Percentiles rank a stretch among this genome's conserved stretches.
phyloP scores from a whole-genome alignment of 2,329 filamentous ascomycete species.

The Neonectria punicea region DNA sequence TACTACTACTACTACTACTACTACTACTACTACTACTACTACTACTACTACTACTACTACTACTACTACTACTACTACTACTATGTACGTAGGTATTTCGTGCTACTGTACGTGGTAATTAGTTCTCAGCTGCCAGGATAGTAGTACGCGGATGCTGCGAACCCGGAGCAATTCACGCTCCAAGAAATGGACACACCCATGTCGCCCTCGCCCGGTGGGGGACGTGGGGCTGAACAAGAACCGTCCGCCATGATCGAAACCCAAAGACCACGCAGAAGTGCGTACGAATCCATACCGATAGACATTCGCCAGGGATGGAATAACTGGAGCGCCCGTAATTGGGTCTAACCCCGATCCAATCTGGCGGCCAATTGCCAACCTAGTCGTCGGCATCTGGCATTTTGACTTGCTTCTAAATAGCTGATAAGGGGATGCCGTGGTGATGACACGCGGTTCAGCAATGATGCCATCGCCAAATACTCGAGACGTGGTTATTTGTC shows the following conservation, averaged over 20 bases:
- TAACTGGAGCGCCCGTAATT: neutral
- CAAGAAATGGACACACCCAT: neutral
- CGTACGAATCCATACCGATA: neutral
- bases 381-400: neutral
- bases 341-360: neutral
- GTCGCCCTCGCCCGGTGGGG: neutral
- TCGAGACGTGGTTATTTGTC: neutral
- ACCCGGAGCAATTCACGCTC: neutral
- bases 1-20: no score
- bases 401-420: neutral
- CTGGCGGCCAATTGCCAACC: neutral
- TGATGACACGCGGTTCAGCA: neutral
- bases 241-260: neutral
- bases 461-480: neutral
- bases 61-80: no score
- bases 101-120: neutral
- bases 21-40: no score
- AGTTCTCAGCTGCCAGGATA: neutral
- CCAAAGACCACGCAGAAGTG: neutral
- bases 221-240: slow-evolving; percentile 1
- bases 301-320: neutral
- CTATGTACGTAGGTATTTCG: no score
- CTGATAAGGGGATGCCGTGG: neutral
- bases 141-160: neutral
- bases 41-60: no score